Percentiles rank a stretch among this genome's conserved stretches.
These are phyloP conservation scores for Aquanectria penicillioides DNA, from an alignment of 2,329 filamentous ascomycete genomes.

Conservation along the genomic window DNA sequence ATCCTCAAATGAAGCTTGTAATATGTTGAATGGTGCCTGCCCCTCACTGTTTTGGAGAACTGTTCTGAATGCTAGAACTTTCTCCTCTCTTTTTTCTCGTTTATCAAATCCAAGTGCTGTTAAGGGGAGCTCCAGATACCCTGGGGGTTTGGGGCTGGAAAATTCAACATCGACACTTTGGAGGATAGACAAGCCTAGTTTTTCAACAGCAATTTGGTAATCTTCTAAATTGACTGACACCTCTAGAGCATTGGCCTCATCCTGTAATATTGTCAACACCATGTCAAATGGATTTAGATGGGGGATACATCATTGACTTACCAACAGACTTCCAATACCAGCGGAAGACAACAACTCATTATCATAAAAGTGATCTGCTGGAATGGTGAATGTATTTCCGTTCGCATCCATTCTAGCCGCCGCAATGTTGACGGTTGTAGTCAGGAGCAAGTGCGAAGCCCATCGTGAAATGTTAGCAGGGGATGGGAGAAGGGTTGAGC, in stretches of 20 bases:
- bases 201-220: not conserved
- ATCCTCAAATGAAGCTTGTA: conserved; percentile 12
- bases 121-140: not conserved
- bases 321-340: not conserved
- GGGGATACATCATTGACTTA: not conserved
- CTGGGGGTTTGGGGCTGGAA: not conserved
- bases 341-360: not conserved
- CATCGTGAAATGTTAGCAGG: conserved; percentile 11
- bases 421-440: conserved; percentile 14
- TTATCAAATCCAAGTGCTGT: not conserved
- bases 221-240: not conserved
- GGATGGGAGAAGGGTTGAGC: not conserved
- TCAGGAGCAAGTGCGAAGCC: conserved; percentile 14
- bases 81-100: not conserved
- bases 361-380: conserved; percentile 1
- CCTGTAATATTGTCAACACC: not conserved
- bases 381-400: not conserved
- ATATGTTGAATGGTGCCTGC: not conserved
- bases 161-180: not conserved
- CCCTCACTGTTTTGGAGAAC: not conserved
- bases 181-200: not conserved
- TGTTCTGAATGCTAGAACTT: not conserved
- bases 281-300: not conserved
- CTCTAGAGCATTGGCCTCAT: not conserved
- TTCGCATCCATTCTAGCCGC: not conserved